Evolutionary conservation across 441 rosid species (phyloP), one percentile per base, ranked within the genome.

Genomic region (Manihot esculenta): DNA sequence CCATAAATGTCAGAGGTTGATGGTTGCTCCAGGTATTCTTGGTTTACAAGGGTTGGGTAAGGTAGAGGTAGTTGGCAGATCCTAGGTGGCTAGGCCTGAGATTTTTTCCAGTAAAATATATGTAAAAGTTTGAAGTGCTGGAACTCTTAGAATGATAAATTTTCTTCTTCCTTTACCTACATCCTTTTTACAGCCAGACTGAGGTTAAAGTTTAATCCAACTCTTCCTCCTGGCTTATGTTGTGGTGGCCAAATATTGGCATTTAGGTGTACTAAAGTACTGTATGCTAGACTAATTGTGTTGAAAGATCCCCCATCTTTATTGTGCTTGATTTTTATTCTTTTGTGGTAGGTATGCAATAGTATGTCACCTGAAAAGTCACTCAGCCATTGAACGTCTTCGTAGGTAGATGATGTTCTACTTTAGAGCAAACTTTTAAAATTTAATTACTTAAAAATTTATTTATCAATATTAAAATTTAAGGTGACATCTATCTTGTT

Each of bases 351-450:
- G 98, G 76, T 91, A 92, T 78, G 96, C 99, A 8, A 82, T 94
- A 62, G 97, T 74, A 35, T 94, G 99, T 65, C 81, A 90, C 70
- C 79, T 85, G 82, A 87, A 83, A 74, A 92, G 84, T 81, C 89
- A 78, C 63, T 84, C 89, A 11, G 93, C 99, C 55, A 83, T 92
- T 51, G 99, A 92, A 72, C 92, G 96, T 63, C 96, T 94, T 78
- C 89, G 94, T 71, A 94, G 97, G 99, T 92, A 78, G 53, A 42
- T 56, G n/a, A 3, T 65, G 9, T 74, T 56, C 23, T 55, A 59
- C 48, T 45, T 72, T 47, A 35, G 41, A 41, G 62, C 62, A n/a
- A 57, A 3, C 20, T 64, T 30, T 42, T 42, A 10, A 15, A 26
- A 21, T 56, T 61, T 57, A 56, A 41, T 48, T 7, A 24, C 62